phyloP scores from a whole-genome alignment of 2,329 filamentous ascomycete species.

The Bertia moriformis region DNA sequence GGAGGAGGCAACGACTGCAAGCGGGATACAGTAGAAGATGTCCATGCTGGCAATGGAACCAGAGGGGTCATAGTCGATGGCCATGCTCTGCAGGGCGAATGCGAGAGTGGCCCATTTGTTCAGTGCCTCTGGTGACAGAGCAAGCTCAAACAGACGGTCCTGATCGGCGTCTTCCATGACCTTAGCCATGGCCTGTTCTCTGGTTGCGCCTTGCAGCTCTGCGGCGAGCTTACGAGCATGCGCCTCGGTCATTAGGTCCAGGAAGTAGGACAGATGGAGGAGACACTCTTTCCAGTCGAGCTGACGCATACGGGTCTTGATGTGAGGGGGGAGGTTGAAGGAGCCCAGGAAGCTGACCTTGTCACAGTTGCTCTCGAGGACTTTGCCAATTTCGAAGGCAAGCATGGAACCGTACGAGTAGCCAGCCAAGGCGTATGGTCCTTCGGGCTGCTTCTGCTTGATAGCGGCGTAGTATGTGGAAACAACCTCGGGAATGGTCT shows the following conservation, averaged over 20 bases:
- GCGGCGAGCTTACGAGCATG: conserved; percentile 7
- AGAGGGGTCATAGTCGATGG: conserved; percentile 24
- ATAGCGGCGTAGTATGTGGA: conserved; percentile 23
- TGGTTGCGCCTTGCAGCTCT: conserved; percentile 4
- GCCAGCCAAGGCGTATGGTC: conserved; percentile 34
- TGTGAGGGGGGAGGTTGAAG: conserved; percentile 32
- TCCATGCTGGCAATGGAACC: conserved; percentile 20
- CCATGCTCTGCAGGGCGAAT: conserved; percentile 18
- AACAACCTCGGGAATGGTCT: conserved; percentile 20
- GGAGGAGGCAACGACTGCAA: conserved; percentile 11
- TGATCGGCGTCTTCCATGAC: conserved; percentile 9
- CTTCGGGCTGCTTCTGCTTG: conserved; percentile 23
- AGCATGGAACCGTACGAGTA: conserved; percentile 34
- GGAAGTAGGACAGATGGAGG: conserved; percentile 22
- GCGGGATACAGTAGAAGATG: conserved; percentile 22
- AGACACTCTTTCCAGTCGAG: conserved; percentile 21
- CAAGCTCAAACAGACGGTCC: conserved; percentile 14
- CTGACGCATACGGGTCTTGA: conserved; percentile 23
- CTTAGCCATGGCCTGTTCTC: conserved; percentile 8
- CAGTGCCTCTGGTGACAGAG: conserved; percentile 11
- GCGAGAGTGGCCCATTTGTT: conserved; percentile 19
- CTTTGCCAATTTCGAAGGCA: conserved; percentile 32
- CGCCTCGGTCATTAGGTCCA: conserved; percentile 19
- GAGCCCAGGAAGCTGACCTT: conserved; percentile 25
- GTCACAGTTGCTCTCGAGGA: conserved; percentile 19